Evolutionary conservation across 805 yeast species (phyloP).

Genomic region (Metschnikowia lachancei): DNA sequence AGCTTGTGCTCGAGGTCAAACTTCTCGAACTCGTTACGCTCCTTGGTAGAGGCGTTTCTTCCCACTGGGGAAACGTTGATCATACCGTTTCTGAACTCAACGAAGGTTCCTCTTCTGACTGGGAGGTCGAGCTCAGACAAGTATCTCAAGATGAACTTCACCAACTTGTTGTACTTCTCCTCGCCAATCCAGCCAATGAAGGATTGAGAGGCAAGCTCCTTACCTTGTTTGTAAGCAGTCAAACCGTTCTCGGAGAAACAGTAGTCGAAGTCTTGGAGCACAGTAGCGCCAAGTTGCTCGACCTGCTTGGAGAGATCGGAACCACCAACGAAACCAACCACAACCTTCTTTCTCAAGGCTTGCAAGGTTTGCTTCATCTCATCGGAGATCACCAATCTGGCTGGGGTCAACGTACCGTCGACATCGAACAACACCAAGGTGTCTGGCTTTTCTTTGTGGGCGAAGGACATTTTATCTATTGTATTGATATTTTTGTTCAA

Average conservation of each 20-base stretch:
- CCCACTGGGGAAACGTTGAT: constrained; percentile 98
- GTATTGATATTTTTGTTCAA: not conserved
- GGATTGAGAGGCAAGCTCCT: constrained; percentile 86
- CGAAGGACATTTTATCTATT: constrained; percentile 48
- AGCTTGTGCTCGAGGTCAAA: constrained; percentile 77
- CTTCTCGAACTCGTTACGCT: constrained; percentile 88
- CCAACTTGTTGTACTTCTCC: constrained; percentile 86
- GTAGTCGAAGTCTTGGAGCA: constrained; percentile 83
- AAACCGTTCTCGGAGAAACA: constrained; percentile 97
- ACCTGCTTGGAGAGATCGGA: constrained; percentile 90
- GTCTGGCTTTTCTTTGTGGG: constrained; percentile 77
- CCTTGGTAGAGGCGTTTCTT: constrained; percentile 92
- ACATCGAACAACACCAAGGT: constrained; percentile 93
- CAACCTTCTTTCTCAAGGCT: constrained; percentile 85
- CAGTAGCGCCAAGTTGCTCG: constrained; percentile 86
- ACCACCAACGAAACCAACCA: constrained; percentile 97
- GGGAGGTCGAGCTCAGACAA: constrained; percentile 86
- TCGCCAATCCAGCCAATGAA: constrained; percentile 96
- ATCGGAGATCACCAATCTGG: constrained; percentile 73
- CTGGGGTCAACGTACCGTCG: constrained; percentile 98
- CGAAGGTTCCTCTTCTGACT: constrained; percentile 96
- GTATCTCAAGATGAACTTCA: constrained; percentile 80
- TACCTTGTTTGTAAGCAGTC: constrained; percentile 92
- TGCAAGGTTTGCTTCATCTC: constrained; percentile 73
- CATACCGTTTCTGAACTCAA: constrained; percentile 99